Base-by-base conservation (phyloP, 257 asterid species). In the Capsicum rhomboideum region DNA sequence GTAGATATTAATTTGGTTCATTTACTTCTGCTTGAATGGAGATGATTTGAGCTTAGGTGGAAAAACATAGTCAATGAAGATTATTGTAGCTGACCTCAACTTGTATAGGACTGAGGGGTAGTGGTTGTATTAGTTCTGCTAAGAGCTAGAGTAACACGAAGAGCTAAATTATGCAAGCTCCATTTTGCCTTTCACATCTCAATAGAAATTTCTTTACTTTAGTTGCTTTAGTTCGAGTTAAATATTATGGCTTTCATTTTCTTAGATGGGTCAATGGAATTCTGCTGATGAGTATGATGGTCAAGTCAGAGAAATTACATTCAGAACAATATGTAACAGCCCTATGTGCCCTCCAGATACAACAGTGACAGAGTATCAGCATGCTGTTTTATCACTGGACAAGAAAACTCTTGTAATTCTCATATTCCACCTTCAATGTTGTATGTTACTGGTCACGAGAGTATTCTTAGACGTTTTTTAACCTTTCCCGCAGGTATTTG, bases 331-430 rank as follows among this genome's bases (percentile, higher is more conserved):
- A 88, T 96, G 98, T 83, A 88, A 93, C 80, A 93, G 94, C 84
- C 97, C 99, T n/a, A 91, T 96, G 96, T 96, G 99, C 86, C 98
- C 98, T 84, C 97, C 98, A 31, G 97, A 96, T 89, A 96, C 97
- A 78, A 94, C 97, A 80, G 90, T 96, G 89, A 93, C 96, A 21
- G 99, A 96, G 91, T 85, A 87, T 90, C 97, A 96, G 82, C 98
- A 93, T 86, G 87, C 46, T 82, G 89, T 89, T 85, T 83, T 94
- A 55, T 92, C 97, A n/a, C 85, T 88, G 77, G 99, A 96, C 88
- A 94, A 89, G 80, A 93, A 86, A 80, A 88, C 83, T 61, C 92
- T 95, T 97, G 98, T 95, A 74, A 59, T 88, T 66, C 80, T 84
- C 49, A 61, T 55, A 13, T 46, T 29, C 7, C 59, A 74, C 80